Percentiles rank a stretch among this genome's conserved stretches.
These are phyloP conservation scores for Starmera amethionina DNA, from an alignment of 805 yeast species.

Conservation along the genomic window DNA sequence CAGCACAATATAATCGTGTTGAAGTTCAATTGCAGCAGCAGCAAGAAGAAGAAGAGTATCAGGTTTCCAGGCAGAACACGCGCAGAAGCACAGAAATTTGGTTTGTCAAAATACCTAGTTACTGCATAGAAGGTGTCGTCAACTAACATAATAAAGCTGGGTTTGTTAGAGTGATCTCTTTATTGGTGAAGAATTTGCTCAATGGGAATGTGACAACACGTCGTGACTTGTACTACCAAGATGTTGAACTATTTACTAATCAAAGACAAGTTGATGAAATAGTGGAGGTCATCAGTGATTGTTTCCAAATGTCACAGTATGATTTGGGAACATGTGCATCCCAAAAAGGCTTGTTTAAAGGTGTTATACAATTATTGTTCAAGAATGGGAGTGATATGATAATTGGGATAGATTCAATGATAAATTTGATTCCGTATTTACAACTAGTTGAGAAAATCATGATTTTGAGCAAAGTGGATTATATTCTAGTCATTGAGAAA, in stretches of 20 bases:
- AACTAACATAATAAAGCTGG: neutral
- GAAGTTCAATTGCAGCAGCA: too few species aligned
- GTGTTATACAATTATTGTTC: conserved; percentile 16
- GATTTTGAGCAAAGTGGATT: conserved; percentile 7
- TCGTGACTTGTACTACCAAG: conserved; percentile 55
- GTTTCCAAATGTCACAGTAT: conserved; percentile 29
- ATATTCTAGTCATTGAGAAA: conserved; percentile 39
- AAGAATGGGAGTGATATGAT: conserved; percentile 1
- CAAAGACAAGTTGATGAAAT: conserved; percentile 35
- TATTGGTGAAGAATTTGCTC: conserved; percentile 11
- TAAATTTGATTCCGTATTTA: conserved; percentile 32
- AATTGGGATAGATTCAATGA: conserved; percentile 5
- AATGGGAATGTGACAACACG: conserved; percentile 21
- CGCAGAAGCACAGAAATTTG: neutral
- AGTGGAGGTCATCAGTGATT: conserved; percentile 27
- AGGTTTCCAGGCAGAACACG: neutral
- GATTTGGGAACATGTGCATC: conserved; percentile 42
- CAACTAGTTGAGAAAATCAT: conserved; percentile 8
- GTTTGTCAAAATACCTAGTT: neutral
- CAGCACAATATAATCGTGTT: too few species aligned
- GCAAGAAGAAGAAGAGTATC: neutral
- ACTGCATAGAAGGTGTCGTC: neutral
- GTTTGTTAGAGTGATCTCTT: conserved; percentile 5
- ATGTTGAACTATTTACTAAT: conserved; percentile 39
- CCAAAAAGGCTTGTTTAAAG: conserved; percentile 51